A percentile compares a stretch with the other conserved stretches of the same genome.
These are phyloP conservation scores for Beta vulgaris DNA, from an alignment of 148 eudicot species.

Conservation along the genomic window DNA sequence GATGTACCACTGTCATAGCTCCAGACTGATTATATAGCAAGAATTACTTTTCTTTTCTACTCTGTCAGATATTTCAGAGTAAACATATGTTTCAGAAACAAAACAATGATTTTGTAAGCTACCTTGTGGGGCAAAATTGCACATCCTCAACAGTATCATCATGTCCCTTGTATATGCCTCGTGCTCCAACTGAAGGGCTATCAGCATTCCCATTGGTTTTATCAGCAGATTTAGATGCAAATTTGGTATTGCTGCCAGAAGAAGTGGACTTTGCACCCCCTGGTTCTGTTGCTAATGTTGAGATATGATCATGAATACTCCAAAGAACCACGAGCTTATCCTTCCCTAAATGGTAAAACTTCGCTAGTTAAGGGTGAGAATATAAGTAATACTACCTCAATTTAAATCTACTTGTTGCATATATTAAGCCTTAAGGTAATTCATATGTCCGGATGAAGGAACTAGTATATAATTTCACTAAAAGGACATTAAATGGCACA, in stretches of 20 bases:
- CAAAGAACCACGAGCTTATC: slow-evolving; percentile 89
- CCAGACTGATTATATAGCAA: neutral
- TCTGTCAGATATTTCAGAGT: neutral
- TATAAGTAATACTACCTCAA: neutral
- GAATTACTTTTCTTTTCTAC: neutral
- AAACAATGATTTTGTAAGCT: slow-evolving; percentile 14
- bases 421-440: too few species aligned
- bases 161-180: slow-evolving; percentile 81
- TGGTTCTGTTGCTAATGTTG: slow-evolving; percentile 62
- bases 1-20: neutral
- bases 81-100: neutral
- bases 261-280: slow-evolving; percentile 58
- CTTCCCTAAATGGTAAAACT: slow-evolving; percentile 51
- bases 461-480: neutral
- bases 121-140: slow-evolving; percentile 94
- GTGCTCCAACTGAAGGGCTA: slow-evolving; percentile 59
- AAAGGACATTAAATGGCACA: neutral
- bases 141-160: slow-evolving; percentile 96
- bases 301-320: slow-evolving; percentile 92
- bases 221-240: slow-evolving; percentile 39
- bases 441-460: neutral
- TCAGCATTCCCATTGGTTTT: slow-evolving; percentile 42
- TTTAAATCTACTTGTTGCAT: neutral
- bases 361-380: neutral
- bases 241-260: slow-evolving; percentile 40